Evolutionary conservation across 2,329 filamentous ascomycete genomes (phyloP).

Genomic region (Botrytis medusae): DNA sequence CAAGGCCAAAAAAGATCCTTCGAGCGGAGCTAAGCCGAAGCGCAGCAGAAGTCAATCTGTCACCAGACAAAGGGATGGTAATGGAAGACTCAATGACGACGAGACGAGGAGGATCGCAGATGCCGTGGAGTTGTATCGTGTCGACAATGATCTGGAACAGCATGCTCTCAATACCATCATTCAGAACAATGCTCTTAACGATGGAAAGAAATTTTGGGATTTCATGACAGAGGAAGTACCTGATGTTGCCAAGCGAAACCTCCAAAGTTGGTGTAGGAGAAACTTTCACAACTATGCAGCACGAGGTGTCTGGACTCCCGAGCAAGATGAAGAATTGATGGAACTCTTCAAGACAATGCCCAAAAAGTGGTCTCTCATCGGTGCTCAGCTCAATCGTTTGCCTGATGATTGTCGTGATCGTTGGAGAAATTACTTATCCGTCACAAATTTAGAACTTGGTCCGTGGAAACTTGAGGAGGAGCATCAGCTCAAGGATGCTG

Average conservation of each 20-base stretch:
- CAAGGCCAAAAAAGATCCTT: not conserved
- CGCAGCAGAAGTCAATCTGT: constrained; percentile 11
- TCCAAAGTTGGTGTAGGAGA: constrained; percentile 58
- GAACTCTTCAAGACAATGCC: constrained; percentile 46
- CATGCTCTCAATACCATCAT: constrained; percentile 50
- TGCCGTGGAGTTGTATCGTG: constrained; percentile 46
- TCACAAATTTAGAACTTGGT: constrained; percentile 50
- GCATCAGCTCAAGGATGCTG: constrained; percentile 42
- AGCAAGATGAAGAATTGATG: constrained; percentile 57
- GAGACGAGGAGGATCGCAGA: constrained; percentile 15
- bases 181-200: constrained; percentile 35
- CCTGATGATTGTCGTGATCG: constrained; percentile 67
- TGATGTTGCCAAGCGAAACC: constrained; percentile 51
- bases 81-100: constrained; percentile 2
- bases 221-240: constrained; percentile 50
- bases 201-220: constrained; percentile 50
- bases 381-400: constrained; percentile 60
- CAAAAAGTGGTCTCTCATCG: constrained; percentile 63
- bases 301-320: constrained; percentile 57
- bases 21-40: not conserved
- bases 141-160: constrained; percentile 46
- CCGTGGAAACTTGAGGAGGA: constrained; percentile 64
- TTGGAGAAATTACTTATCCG: constrained; percentile 66
- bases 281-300: constrained; percentile 65
- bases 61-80: not conserved